Evolutionary conservation across 371 early-diverging fungal species (phyloP), one percentile per base, ranked within the genome.

Genomic region (Fennellomyces sp.): DNA sequence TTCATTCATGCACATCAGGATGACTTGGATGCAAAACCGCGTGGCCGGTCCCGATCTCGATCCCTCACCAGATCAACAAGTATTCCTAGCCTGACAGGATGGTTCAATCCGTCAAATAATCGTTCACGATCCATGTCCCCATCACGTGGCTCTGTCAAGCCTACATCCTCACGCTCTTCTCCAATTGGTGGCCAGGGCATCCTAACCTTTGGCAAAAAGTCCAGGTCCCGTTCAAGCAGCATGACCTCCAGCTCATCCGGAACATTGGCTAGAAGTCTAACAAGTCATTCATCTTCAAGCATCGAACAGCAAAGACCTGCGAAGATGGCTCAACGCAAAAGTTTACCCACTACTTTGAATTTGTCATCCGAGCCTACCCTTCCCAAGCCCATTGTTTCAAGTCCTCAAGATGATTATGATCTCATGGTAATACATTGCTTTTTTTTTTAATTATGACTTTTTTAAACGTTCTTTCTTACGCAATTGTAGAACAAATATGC

Each of bases 11-110:
- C 62, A 0, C 65, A 72, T 54, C 73, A 73, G 38, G 60, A 39
- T 51, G 68, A 50, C 26, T 53, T 21, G 33, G 58, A n/a, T 27
- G 54, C 35, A 26, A 54, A 35, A 21, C 49, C 64, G n/a, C 66
- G 72, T 10, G 58, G 51, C 11, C 67, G 75, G 48, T 68, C 80
- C 4, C 72, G 73, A 30, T 75, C 78, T 3, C 67, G 76, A 36
- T 76, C 81, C 1, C 42, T 78, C 0, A 70, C 80, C 23, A 65
- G 73, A 53, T 66, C 74, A 3, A 60, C 74, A 12, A 77, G 76
- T 47, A 71, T 72, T 23, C 69, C 73, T 56, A 74, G 73, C 2
- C 56, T 80, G 12, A 59, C 72, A 19, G 74, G 73, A 31, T 41
- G 76, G 13, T 72, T 80, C 23, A 58, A 61, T 36, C 31, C 58